Evolutionary conservation across 2,329 filamentous ascomycete genomes (phyloP).

Genomic region (Amauroascus verrucosus): DNA sequence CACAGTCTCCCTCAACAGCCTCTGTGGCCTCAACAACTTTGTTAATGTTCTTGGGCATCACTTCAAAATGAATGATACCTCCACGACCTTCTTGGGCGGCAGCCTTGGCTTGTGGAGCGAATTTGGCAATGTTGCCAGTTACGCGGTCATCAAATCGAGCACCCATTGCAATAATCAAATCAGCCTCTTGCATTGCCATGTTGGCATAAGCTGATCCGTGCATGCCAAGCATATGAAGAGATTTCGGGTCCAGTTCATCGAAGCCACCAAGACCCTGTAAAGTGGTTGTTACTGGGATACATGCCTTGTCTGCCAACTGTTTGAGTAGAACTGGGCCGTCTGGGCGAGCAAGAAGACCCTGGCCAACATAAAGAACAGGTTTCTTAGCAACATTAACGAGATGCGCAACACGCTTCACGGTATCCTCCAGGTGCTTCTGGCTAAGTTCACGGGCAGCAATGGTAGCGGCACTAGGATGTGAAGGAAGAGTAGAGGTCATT

Average conservation of each 20-base stretch:
- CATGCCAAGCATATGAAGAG: slow-evolving; percentile 97
- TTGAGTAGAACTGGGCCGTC: slow-evolving; percentile 71
- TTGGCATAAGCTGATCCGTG: slow-evolving; percentile 96
- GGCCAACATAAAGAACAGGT: slow-evolving; percentile 88
- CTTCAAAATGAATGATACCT: slow-evolving; percentile 94
- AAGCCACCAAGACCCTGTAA: slow-evolving; percentile 86
- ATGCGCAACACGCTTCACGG: slow-evolving; percentile 65
- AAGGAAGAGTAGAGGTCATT: slow-evolving; percentile 59
- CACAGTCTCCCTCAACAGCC: slow-evolving; percentile 87
- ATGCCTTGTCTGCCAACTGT: slow-evolving; percentile 78
- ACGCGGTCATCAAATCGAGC: slow-evolving; percentile 95
- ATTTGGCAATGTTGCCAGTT: slow-evolving; percentile 68
- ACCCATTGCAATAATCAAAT: slow-evolving; percentile 89
- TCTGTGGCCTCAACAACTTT: slow-evolving; percentile 96
- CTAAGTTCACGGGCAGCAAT: slow-evolving; percentile 65
- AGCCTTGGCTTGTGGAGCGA: slow-evolving; percentile 76
- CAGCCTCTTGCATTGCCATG: slow-evolving; percentile 94
- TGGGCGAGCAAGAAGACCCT: slow-evolving; percentile 71
- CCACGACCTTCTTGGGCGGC: slow-evolving; percentile 77
- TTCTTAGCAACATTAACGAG: slow-evolving; percentile 85
- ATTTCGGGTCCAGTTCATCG: slow-evolving; percentile 87
- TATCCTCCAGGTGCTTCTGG: slow-evolving; percentile 59
- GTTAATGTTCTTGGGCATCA: slow-evolving; percentile 99
- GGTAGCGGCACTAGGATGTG: slow-evolving; percentile 76
- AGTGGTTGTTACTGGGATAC: slow-evolving; percentile 90